Conservation (phyloP, 176 grass and related monocot species). For the Triticum timopheevii region DNA sequence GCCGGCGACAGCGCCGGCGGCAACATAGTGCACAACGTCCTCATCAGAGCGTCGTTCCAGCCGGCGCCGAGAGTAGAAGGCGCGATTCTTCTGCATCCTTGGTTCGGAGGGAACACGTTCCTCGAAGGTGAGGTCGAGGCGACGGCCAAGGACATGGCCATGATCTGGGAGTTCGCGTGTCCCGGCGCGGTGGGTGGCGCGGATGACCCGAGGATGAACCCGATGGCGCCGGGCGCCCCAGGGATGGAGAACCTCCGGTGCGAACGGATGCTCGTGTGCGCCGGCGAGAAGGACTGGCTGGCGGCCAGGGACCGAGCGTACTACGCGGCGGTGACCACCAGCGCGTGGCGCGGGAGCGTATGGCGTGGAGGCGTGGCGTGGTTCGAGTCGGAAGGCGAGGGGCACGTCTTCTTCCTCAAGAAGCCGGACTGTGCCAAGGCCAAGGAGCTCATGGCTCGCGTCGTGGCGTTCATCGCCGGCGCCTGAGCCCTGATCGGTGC, state of each 20-base stretch:
- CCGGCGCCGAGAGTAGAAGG: slow-evolving; percentile 31
- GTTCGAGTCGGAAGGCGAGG: slow-evolving; percentile 48
- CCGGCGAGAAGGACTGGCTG: slow-evolving; percentile 37
- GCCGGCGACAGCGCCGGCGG: slow-evolving; percentile 69
- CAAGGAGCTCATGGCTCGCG: slow-evolving; percentile 27
- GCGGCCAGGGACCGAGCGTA: slow-evolving; percentile 34
- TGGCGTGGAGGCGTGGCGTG: slow-evolving; percentile 45
- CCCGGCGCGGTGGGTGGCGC: slow-evolving; percentile 30
- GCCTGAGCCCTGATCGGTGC: not conserved
- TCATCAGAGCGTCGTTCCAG: slow-evolving; percentile 13
- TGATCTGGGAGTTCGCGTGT: slow-evolving; percentile 57
- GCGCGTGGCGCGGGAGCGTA: not conserved
- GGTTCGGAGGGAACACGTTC: slow-evolving; percentile 27
- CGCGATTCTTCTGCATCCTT: slow-evolving; percentile 52
- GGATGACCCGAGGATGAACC: slow-evolving; percentile 52
- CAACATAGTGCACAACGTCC: slow-evolving; percentile 61
- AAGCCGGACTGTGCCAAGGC: slow-evolving; percentile 32
- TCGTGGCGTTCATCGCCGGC: slow-evolving; percentile 33
- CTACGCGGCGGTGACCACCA: slow-evolving; percentile 35
- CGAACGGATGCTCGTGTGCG: slow-evolving; percentile 41
- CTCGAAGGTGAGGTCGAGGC: slow-evolving; percentile 19
- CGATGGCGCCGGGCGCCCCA: slow-evolving; percentile 17
- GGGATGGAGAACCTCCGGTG: slow-evolving; percentile 38
- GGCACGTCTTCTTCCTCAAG: slow-evolving; percentile 50
- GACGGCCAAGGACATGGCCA: not conserved